A percentile compares a stretch with the other conserved stretches of the same genome.
phyloP scores from a whole-genome alignment of 2,329 filamentous ascomycete genomes.

The Apiospora hydei region DNA sequence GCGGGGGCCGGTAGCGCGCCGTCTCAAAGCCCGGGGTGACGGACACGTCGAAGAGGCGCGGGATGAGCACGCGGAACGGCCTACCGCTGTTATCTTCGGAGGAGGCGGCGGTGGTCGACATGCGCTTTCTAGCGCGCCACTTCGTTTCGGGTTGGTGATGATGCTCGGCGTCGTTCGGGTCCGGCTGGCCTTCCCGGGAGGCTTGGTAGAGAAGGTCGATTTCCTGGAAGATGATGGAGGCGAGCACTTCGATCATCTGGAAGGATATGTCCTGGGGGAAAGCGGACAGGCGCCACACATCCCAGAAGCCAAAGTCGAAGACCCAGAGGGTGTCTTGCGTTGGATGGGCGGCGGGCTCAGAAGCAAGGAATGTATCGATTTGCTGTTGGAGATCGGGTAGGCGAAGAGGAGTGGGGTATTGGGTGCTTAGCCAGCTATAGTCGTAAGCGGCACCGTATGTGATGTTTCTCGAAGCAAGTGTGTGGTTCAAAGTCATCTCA shows the following conservation, averaged over 20 bases:
- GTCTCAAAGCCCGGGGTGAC: conserved; percentile 60
- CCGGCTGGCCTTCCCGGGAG: conserved; percentile 41
- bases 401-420: conserved; percentile 50
- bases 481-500: conserved; percentile 50
- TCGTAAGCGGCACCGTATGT: conserved; percentile 46
- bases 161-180: neutral
- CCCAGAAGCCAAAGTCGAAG: conserved; percentile 62
- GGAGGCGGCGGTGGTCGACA: conserved; percentile 36
- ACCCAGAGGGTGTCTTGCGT: conserved; percentile 60
- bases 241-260: conserved; percentile 45
- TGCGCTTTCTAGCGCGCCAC: conserved; percentile 33
- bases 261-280: conserved; percentile 51
- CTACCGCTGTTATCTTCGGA: conserved; percentile 32
- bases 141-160: conserved; percentile 31
- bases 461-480: conserved; percentile 36
- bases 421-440: conserved; percentile 51
- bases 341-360: conserved; percentile 40
- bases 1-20: conserved; percentile 50
- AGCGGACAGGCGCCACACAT: conserved; percentile 59
- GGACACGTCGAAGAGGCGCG: conserved; percentile 60
- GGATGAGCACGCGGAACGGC: conserved; percentile 59
- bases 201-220: conserved; percentile 56
- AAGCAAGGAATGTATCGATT: conserved; percentile 53
- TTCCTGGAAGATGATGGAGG: conserved; percentile 51
- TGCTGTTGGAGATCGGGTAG: conserved; percentile 54